Percentiles rank a stretch among this genome's conserved stretches.
phyloP scores from a whole-genome alignment of 2,329 filamentous ascomycete species.

The Cadophora sp. region DNA sequence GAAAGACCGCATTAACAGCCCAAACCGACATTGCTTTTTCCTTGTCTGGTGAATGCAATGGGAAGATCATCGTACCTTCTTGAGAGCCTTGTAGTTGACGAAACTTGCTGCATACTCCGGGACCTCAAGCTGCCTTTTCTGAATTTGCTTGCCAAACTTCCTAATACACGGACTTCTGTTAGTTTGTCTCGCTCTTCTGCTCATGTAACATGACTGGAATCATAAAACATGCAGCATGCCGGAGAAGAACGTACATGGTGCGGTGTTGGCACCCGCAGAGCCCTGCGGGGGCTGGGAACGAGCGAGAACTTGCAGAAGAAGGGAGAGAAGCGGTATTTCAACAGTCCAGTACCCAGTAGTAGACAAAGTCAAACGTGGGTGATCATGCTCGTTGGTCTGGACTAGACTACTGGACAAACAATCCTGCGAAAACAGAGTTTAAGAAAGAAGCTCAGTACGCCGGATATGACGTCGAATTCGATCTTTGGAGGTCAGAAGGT shows the following conservation, averaged over 20 bases:
- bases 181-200: slow-evolving; percentile 22
- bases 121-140: slow-evolving; percentile 98
- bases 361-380: slow-evolving; percentile 34
- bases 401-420: not conserved
- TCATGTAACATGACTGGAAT: slow-evolving; percentile 4
- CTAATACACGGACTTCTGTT: slow-evolving; percentile 53
- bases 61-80: slow-evolving; percentile 73
- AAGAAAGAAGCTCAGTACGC: not conserved
- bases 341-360: slow-evolving; percentile 20
- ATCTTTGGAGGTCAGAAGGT: slow-evolving; percentile 10
- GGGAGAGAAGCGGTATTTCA: slow-evolving; percentile 25
- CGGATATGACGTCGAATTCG: slow-evolving; percentile 26
- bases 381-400: slow-evolving; percentile 29
- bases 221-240: slow-evolving; percentile 15
- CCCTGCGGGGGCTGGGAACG: slow-evolving; percentile 35
- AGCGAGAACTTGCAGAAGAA: slow-evolving; percentile 25
- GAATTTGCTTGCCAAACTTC: slow-evolving; percentile 99
- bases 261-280: slow-evolving; percentile 38
- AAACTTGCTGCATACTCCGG: slow-evolving; percentile 99
- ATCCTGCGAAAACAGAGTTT: slow-evolving; percentile 8
- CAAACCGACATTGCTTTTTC: slow-evolving; percentile 22
- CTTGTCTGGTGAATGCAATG: slow-evolving; percentile 28
- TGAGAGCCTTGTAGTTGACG: slow-evolving; percentile 98
- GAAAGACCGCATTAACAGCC: slow-evolving; percentile 18
- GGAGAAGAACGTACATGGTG: slow-evolving; percentile 42